Evolutionary conservation across 148 eudicot species (phyloP).

Genomic region (Persicaria tinctoria): DNA sequence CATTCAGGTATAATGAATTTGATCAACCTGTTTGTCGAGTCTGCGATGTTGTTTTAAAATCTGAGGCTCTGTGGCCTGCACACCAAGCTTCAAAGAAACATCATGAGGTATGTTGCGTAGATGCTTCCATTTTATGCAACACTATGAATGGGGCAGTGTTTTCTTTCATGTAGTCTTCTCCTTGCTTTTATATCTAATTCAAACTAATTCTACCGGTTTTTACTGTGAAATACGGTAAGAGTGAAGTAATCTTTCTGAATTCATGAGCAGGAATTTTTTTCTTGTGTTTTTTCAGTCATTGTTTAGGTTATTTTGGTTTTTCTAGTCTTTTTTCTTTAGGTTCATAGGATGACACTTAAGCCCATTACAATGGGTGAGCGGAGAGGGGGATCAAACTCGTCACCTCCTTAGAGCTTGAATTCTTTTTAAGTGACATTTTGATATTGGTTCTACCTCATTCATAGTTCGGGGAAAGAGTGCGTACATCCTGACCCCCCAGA

Average conservation of each 20-base stretch:
- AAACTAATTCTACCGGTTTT: no score
- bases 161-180: neutral
- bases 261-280: no score
- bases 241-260: no score
- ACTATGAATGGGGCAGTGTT: neutral
- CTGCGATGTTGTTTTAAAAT: conserved; percentile 67
- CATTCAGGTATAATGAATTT: conserved; percentile 73
- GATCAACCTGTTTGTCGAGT: conserved; percentile 90
- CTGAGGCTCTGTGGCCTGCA: conserved; percentile 75
- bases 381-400: no score
- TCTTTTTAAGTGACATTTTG: neutral
- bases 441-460: neutral
- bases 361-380: no score
- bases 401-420: neutral
- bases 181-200: neutral
- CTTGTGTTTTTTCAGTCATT: no score
- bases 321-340: neutral
- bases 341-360: neutral
- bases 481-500: no score
- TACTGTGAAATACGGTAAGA: no score
- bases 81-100: conserved; percentile 91
- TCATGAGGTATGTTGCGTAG: conserved; percentile 49
- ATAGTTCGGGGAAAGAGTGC: neutral
- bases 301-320: no score
- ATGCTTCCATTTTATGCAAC: neutral